Conservation (phyloP, 2,329 filamentous ascomycete species). For the Hymenoscyphus salicellus region DNA sequence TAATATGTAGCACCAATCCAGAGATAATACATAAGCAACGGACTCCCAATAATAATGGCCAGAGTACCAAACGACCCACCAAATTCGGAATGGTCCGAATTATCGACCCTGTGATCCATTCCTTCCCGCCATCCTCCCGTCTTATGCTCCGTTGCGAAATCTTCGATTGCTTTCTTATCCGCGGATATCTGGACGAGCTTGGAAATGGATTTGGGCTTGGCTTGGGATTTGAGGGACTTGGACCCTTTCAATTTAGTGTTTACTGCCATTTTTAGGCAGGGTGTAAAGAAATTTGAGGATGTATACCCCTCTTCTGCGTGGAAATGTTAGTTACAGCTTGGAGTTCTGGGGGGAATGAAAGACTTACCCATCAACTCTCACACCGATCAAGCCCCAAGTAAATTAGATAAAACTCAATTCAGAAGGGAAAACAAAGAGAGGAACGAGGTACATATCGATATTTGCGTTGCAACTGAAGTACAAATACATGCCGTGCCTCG, state of each 20-base stretch:
- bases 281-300: too few relatives aligned
- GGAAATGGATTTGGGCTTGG: neutral
- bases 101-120: slow-evolving; percentile 60
- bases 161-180: neutral
- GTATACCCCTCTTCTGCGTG: too few relatives aligned
- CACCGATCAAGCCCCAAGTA: too few relatives aligned
- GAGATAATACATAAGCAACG: slow-evolving; percentile 98
- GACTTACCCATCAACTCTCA: too few relatives aligned
- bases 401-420: too few relatives aligned
- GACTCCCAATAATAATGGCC: slow-evolving; percentile 88
- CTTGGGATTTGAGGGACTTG: neutral
- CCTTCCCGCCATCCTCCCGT: slow-evolving; percentile 57
- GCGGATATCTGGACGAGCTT: neutral
- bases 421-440: too few relatives aligned
- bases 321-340: too few relatives aligned
- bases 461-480: too few relatives aligned
- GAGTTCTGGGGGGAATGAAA: too few relatives aligned
- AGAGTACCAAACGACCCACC: slow-evolving; percentile 78
- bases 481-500: too few relatives aligned
- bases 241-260: neutral
- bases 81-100: slow-evolving; percentile 72
- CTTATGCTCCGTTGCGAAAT: neutral
- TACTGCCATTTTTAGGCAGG: neutral
- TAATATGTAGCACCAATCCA: slow-evolving; percentile 96
- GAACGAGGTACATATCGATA: too few relatives aligned